Evolutionary conservation across 768 basidiomycete genomes (phyloP), one percentile per base, ranked within the genome.

Genomic region (Termitomyces sp.): DNA sequence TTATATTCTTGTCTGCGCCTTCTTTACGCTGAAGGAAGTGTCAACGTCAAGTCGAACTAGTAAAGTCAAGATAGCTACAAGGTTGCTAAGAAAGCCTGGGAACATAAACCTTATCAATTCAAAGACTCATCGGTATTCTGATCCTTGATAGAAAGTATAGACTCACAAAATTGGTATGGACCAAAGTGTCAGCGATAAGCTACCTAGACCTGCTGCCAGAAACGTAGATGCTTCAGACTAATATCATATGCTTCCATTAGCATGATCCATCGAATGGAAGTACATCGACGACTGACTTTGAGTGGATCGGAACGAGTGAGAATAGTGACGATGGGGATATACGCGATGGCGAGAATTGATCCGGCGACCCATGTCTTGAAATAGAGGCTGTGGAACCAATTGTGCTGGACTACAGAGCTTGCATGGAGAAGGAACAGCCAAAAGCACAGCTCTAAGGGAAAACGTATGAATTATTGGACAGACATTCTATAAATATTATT

Each of bases 391-490:
- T 75, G 73, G 73, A 93, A 92, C 91, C 91, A 94, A 64, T 88
- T 81, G 64, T 82, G 85, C 59, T 86, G 81, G 0, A n/a, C 37
- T 39, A 70, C 69, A 0, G 84, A 75, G 20, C 80, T 75, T 6
- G 87, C 75, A 55, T 88, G 88, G 39, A 92, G 74, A 39, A 94
- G 81, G 74, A 90, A 94, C 9, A 92, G 73, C 91, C 91, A 93
- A 69, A 94, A 94, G 65, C 90, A 93, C 0, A 93, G 75, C 63
- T 94, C 91, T 91, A 57, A 5, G 6, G 12, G 28, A 20, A 10
- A n/a, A 36, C n/a, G 8, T 34, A 52, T 55, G 51, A 50, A 31
- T 49, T 26, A 39, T 60, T 33, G 51, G 49, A 33, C n/a, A 7
- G 18, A 24, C 49, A 16, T 13, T 41, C 26, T 7, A 45, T 37